Evolutionary conservation across 139 green algal species (phyloP), one percentile per base, ranked within the genome.

Genomic region (Haematococcus lacustris): DNA sequence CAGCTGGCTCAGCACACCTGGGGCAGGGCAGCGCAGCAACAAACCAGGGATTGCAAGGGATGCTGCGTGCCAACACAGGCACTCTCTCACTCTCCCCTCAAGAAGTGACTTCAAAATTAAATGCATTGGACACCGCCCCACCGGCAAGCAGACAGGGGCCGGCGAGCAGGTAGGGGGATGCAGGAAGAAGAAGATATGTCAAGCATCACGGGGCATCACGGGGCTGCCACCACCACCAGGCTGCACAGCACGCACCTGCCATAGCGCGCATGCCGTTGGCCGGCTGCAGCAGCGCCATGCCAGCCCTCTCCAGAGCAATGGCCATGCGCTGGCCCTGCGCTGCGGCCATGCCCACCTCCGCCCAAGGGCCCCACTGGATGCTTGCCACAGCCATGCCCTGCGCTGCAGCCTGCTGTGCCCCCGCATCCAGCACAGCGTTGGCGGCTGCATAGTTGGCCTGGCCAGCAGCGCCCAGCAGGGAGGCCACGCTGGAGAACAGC

Each of bases 301-400:
- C 89, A 77, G 88, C 78, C 40, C 84, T 47, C 84, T 86, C 83
- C 76, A 93, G 73, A 28, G 69, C 66, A 34, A 69, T 78, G 9
- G 81, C 71, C 6, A 79, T 87, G 51, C 72, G 57, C 0, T 79
- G 57, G 77, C 86, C 74, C 32, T 65, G 51, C 33, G 61, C 66
- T 0, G 66, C 77, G 51, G 87, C 83, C 86, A 92, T 92, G 67
- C 88, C 88, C 17, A 70, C 80, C 28, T 82, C 85, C 1, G 82
- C 78, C 88, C 87, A 92, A 3, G 88, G 87, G 28, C 88, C 88
- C 87, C 87, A 93, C 76, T 92, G 87, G 53, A 92, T 71, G 50
- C 80, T 89, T 13, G 80, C 73, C 0, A 70, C 75, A 35, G 67
- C n/a, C 50, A 85, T 5, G 5, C 88, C 86, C 38, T 50, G 4